phyloP scores from a whole-genome alignment of 805 yeast genomes.

The Saccharomycopsis sp. region DNA sequence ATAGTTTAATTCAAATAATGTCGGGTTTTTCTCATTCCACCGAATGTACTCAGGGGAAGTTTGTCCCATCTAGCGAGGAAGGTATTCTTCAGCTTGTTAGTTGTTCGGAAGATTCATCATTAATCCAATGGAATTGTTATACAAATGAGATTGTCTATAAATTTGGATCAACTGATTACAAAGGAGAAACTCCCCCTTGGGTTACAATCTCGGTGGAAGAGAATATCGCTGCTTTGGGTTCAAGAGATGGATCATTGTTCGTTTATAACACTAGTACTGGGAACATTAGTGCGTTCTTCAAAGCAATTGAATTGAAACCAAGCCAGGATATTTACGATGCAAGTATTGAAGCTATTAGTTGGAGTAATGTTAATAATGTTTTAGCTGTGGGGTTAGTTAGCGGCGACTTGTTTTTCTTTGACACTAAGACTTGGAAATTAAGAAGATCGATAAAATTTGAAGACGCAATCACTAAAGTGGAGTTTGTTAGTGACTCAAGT shows the following conservation, averaged over 20 bases:
- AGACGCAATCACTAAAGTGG: conserved; percentile 81
- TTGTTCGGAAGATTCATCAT: conserved; percentile 76
- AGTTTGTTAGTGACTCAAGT: conserved; percentile 48
- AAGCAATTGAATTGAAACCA: conserved; percentile 51
- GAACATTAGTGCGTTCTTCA: conserved; percentile 54
- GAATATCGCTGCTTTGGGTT: conserved; percentile 66
- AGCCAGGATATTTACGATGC: conserved; percentile 56
- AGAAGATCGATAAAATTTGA: conserved; percentile 61
- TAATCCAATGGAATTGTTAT: conserved; percentile 86
- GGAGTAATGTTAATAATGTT: conserved; percentile 58
- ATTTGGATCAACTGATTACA: conserved; percentile 57
- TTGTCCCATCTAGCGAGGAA: conserved; percentile 53
- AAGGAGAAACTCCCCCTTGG: conserved; percentile 76
- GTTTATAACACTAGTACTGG: conserved; percentile 77
- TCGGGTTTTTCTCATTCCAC: conserved; percentile 73
- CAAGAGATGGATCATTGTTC: conserved; percentile 79
- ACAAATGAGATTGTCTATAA: conserved; percentile 65
- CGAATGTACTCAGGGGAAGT: conserved; percentile 76
- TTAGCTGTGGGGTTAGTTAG: conserved; percentile 86
- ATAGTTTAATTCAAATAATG: conserved; percentile 58
- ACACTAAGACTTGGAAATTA: conserved; percentile 78
- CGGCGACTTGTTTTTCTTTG: conserved; percentile 80
- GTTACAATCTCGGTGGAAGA: conserved; percentile 52
- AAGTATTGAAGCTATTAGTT: conserved; percentile 73
- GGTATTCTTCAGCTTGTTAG: conserved; percentile 63